Evolutionary conservation across 2,329 filamentous ascomycete genomes (phyloP), one percentile per base, ranked within the genome.

Genomic region (Trichoderma pleuroti): DNA sequence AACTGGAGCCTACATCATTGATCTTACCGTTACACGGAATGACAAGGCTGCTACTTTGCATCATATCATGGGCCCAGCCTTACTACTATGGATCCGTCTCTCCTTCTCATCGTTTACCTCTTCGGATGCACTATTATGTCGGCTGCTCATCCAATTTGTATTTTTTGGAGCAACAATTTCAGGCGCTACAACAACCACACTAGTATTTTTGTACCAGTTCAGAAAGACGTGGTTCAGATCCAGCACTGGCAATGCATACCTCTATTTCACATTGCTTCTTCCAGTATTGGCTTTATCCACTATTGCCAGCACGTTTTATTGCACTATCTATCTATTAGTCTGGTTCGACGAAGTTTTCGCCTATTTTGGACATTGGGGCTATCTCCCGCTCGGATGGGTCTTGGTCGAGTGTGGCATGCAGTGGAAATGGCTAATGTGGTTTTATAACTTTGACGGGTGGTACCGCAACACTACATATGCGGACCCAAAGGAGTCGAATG

Each of bases 351-450:
- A 67, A 3, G n/a, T 60, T 6, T 68, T 57, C 36, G 64, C 42
- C 21, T 54, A 57, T 18, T 59, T 59, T 60, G 64, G 64, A 9
- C 34, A 21, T 18, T 68, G 64, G 64, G 49, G 49, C 14, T 68
- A 68, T 30, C 30, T 68, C 12, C 54, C 64, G 9, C 49, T 56
- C 9, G 64, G 42, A 10, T 68, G 64, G 64, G 24, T 68, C 6
- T 21, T 42, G 30, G n/a, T 68, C 12, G 64, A 68, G 49, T 68
- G 64, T 28, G 54, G 52, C 34, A 56, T 60, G 64, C 64, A 68
- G 21, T 68, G 64, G 64, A 68, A 68, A 30, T 59, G 52, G 64
- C 14, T 68, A 21, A 56, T 68, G 30, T 68, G 64, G 64, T 68
- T 68, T 32, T 68, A 68, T 14, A 34, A 57, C 14, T 68, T 68